These are phyloP conservation scores for Crepidotus variabilis DNA, from an alignment of 768 basidiomycete species.

Conservation along the genomic window DNA sequence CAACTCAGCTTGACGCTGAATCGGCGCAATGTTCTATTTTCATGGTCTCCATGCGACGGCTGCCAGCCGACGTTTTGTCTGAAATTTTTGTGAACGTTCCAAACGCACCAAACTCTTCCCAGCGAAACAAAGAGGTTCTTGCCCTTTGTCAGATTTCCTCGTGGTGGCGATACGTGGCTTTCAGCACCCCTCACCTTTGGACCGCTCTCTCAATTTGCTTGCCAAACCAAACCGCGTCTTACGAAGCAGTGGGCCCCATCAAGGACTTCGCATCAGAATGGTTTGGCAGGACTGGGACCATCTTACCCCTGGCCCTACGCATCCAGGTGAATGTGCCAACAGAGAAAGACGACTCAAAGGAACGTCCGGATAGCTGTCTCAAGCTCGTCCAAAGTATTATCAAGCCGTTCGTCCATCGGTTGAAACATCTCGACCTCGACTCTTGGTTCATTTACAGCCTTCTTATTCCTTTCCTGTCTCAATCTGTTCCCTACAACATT, in stretches of 20 bases:
- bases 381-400: not conserved
- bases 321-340: not conserved
- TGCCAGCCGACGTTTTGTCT: not conserved
- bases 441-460: not conserved
- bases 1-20: not conserved
- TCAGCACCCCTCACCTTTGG: not conserved
- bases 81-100: not conserved
- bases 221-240: not conserved
- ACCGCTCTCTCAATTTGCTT: not conserved
- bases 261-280: not conserved
- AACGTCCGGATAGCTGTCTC: not conserved
- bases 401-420: not conserved
- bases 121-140: not conserved
- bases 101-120: not conserved
- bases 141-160: not conserved
- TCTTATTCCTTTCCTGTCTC: not conserved
- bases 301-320: not conserved
- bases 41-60: not conserved
- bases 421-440: not conserved
- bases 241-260: not conserved
- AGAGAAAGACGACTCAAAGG: not conserved
- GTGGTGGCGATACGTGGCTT: not conserved
- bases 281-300: not conserved
- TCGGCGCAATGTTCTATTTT: not conserved
- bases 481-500: not conserved